Percentiles rank a stretch among this genome's conserved stretches.
Evolutionary conservation across 2,329 filamentous ascomycete genomes (phyloP).

Genomic region (Zalaria obscura): DNA sequence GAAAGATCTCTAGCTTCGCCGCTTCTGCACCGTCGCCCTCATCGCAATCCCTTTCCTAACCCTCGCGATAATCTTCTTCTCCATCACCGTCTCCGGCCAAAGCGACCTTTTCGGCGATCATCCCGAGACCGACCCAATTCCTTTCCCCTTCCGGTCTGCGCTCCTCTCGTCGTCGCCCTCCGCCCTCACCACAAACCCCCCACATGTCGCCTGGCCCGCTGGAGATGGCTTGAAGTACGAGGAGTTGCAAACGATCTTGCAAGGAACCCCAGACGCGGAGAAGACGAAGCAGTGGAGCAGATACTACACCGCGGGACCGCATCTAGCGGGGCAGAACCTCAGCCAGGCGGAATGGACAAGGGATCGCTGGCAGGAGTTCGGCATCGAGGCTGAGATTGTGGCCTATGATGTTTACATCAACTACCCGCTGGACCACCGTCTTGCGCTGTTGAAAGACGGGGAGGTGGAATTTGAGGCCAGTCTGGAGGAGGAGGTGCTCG

Average conservation of each 20-base stretch:
- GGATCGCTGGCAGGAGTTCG: constrained; percentile 34
- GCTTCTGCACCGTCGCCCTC: constrained; percentile 49
- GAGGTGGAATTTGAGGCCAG: constrained; percentile 38
- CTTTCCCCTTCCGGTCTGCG: not conserved
- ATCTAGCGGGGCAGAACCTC: constrained; percentile 37
- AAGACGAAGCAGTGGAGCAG: constrained; percentile 35
- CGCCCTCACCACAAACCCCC: constrained; percentile 14
- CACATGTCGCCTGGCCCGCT: constrained; percentile 23
- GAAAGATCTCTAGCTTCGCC: constrained; percentile 32
- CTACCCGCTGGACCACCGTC: constrained; percentile 32
- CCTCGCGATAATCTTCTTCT: constrained; percentile 21
- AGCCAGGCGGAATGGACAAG: constrained; percentile 38
- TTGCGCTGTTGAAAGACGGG: constrained; percentile 27
- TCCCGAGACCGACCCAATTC: constrained; percentile 7
- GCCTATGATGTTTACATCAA: constrained; percentile 38
- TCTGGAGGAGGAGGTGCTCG: constrained; percentile 69
- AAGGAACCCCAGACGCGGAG: constrained; percentile 37
- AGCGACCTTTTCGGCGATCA: constrained; percentile 19
- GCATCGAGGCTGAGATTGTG: constrained; percentile 29
- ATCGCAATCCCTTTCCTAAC: constrained; percentile 22
- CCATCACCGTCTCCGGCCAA: constrained; percentile 22
- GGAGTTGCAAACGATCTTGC: constrained; percentile 40
- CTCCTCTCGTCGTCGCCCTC: constrained; percentile 2
- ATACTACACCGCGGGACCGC: constrained; percentile 36
- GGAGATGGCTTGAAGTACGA: constrained; percentile 35